Percentiles rank a stretch among this genome's conserved stretches.
These are phyloP conservation scores for Geotrichum candidum DNA, from an alignment of 1,139 yeast genomes.

Conservation along the genomic window DNA sequence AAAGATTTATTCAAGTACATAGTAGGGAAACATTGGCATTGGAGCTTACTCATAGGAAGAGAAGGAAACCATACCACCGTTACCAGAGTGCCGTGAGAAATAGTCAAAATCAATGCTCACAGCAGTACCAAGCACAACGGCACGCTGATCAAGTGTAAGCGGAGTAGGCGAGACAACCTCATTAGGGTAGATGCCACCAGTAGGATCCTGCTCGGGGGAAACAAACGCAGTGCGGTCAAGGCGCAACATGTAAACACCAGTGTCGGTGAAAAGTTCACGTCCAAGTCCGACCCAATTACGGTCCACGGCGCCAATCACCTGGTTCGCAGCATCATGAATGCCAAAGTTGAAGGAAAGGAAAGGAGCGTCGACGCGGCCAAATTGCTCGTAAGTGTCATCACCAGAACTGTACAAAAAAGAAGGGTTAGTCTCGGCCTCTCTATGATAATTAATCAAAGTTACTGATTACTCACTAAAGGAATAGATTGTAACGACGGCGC, in stretches of 20 bases:
- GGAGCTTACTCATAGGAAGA: constrained; percentile 9
- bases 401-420: constrained; percentile 7
- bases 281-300: constrained; percentile 95
- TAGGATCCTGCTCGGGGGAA: constrained; percentile 23
- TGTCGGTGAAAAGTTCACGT: constrained; percentile 86
- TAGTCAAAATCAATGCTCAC: constrained; percentile 92
- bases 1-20: not conserved
- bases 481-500: constrained; percentile 82
- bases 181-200: not conserved
- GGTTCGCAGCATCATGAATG: constrained; percentile 51
- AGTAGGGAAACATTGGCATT: not conserved
- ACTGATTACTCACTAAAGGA: constrained; percentile 29
- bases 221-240: constrained; percentile 68
- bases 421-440: not conserved
- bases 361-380: constrained; percentile 82
- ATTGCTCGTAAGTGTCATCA: constrained; percentile 52
- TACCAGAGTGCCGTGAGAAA: constrained; percentile 78
- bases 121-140: constrained; percentile 78
- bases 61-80: constrained; percentile 29
- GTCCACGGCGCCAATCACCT: constrained; percentile 69
- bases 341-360: constrained; percentile 84
- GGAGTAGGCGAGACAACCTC: constrained; percentile 36
- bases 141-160: constrained; percentile 73
- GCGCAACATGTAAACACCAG: constrained; percentile 82
- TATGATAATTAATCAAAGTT: not conserved